These are phyloP conservation scores for Coemansia sp. DNA, from an alignment of 192 early-diverging fungal species.

Conservation along the genomic window DNA sequence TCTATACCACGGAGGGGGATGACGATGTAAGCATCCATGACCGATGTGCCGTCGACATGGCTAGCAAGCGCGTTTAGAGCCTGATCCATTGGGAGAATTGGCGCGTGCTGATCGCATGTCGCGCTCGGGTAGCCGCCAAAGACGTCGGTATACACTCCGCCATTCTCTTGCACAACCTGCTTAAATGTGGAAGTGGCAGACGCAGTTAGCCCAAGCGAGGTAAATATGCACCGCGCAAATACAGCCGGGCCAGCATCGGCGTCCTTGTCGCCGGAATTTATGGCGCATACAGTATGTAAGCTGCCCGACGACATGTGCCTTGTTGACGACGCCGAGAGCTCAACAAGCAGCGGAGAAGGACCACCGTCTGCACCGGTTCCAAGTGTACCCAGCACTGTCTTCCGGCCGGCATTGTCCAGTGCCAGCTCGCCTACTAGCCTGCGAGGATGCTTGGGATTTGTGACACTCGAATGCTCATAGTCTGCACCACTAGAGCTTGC, in stretches of 20 bases:
- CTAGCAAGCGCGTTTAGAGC: conserved; percentile 4
- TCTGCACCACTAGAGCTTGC: background rate
- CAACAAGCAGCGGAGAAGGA: conserved; percentile 11
- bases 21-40: conserved; percentile 18
- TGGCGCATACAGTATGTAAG: background rate
- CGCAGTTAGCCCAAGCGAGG: conserved; percentile 23
- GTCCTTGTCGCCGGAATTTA: background rate
- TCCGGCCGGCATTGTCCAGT: background rate
- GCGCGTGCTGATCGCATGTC: background rate
- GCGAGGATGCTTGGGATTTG: background rate
- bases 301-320: background rate
- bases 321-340: background rate
- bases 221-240: conserved; percentile 35
- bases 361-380: background rate
- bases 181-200: conserved; percentile 9
- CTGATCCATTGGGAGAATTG: background rate
- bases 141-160: conserved; percentile 25
- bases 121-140: background rate
- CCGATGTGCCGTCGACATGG: background rate
- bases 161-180: conserved; percentile 15
- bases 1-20: conserved; percentile 23
- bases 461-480: background rate
- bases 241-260: background rate
- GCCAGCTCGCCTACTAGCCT: background rate
- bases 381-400: background rate